A percentile compares a stretch with the other conserved stretches of the same genome.
These are phyloP conservation scores for Vanilla planifolia DNA, from an alignment of 106 monocot species.

Conservation along the genomic window DNA sequence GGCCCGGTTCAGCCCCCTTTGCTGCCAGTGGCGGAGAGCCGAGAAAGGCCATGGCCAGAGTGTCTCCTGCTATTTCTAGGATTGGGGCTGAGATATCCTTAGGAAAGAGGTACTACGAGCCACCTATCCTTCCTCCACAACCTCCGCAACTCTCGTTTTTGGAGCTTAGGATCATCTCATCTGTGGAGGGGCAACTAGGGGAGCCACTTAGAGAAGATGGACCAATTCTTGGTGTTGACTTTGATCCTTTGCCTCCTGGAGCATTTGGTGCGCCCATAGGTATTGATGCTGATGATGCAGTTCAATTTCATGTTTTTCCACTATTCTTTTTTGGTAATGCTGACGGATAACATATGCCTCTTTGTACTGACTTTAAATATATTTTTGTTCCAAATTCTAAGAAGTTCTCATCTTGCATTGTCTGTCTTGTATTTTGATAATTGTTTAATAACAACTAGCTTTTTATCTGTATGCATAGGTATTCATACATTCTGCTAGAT, in stretches of 20 bases:
- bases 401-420: neutral
- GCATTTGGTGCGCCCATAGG: slow-evolving; percentile 97
- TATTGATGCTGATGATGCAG: slow-evolving; percentile 10
- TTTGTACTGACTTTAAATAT: neutral
- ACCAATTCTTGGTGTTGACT: slow-evolving; percentile 81
- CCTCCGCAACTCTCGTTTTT: slow-evolving; percentile 34
- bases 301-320: neutral
- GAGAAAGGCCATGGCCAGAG: slow-evolving; percentile 33
- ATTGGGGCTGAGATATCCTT: slow-evolving; percentile 14
- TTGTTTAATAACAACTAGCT: slow-evolving; percentile 1
- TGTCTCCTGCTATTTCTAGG: slow-evolving; percentile 34
- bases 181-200: slow-evolving; percentile 80
- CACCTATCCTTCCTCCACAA: slow-evolving; percentile 10
- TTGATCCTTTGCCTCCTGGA: slow-evolving; percentile 93
- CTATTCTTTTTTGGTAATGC: neutral
- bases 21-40: slow-evolving; percentile 22
- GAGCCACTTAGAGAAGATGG: slow-evolving; percentile 88
- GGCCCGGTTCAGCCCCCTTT: slow-evolving; percentile 19
- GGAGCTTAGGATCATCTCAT: slow-evolving; percentile 54
- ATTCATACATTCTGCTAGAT: too few relatives aligned
- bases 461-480: too few relatives aligned
- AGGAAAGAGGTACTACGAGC: slow-evolving; percentile 67
- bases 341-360: neutral
- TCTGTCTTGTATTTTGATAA: neutral
- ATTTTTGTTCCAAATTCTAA: too few relatives aligned